Conservation (phyloP, 345 rosid genomes). For the Lepidium didymum region DNA sequence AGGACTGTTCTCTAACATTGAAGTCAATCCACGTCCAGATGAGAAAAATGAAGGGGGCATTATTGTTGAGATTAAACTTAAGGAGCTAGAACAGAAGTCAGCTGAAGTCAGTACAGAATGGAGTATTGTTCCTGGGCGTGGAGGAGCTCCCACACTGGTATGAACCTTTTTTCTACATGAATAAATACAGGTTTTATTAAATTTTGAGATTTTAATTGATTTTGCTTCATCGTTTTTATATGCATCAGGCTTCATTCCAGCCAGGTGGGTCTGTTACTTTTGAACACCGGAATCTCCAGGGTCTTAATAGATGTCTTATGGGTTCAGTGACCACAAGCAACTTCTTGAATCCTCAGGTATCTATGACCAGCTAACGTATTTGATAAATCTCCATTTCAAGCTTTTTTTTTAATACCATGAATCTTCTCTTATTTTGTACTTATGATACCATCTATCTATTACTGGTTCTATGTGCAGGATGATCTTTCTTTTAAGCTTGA, state of each 20-base stretch:
- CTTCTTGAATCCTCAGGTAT: slow-evolving; percentile 88
- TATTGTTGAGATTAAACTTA: slow-evolving; percentile 92
- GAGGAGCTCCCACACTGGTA: slow-evolving; percentile 95
- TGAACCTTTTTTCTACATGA: background rate
- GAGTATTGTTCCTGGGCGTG: slow-evolving; percentile 98
- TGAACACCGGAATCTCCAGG: slow-evolving; percentile 85
- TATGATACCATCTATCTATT: too few species aligned
- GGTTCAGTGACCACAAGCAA: slow-evolving; percentile 98
- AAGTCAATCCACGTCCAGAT: slow-evolving; percentile 94
- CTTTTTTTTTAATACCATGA: background rate
- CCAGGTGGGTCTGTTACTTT: slow-evolving; percentile 98
- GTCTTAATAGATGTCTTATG: slow-evolving; percentile 85
- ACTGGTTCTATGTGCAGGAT: slow-evolving; percentile 44
- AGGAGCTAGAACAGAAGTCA: slow-evolving; percentile 92
- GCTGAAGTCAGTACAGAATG: slow-evolving; percentile 99
- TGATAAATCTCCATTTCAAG: background rate
- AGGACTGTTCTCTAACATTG: slow-evolving; percentile 84
- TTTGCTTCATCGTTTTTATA: background rate
- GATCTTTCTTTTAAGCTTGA: slow-evolving; percentile 99
- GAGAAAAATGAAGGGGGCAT: slow-evolving; percentile 98
- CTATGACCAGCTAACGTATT: background rate
- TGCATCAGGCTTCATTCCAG: slow-evolving; percentile 77
- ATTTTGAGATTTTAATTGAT: background rate
- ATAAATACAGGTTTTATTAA: background rate
- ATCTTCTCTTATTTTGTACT: background rate